Percentiles rank a stretch among this genome's conserved stretches.
Conservation (phyloP, 169 alveolate species). For the Babesia microti region DNA sequence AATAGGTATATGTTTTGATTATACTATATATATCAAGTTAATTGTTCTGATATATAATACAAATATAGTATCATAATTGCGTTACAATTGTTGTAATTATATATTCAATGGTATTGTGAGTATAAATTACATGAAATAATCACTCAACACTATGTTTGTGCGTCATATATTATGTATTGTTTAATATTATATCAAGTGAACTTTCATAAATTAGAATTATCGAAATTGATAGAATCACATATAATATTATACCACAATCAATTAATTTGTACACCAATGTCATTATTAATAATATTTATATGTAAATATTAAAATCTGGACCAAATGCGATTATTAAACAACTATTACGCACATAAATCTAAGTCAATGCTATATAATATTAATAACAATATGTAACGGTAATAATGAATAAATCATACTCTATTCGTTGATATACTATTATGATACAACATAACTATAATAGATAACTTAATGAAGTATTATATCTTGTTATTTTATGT, state of each 20-base stretch:
- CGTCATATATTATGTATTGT: too few relatives aligned
- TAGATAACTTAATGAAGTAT: neutral
- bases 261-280: neutral
- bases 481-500: neutral
- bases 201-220: neutral
- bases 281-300: neutral
- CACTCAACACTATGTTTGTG: too few relatives aligned
- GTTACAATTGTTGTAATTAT: too few relatives aligned
- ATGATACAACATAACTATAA: neutral
- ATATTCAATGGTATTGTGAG: too few relatives aligned
- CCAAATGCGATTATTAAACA: neutral
- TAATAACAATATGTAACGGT: slow-evolving; percentile 2
- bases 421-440: neutral
- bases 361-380: neutral
- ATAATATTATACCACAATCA: too few relatives aligned
- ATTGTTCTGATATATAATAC: too few relatives aligned
- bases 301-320: neutral
- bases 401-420: neutral
- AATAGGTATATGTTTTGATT: too few relatives aligned
- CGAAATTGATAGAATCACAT: neutral
- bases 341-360: neutral
- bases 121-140: too few relatives aligned
- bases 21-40: too few relatives aligned
- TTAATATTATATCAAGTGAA: neutral
- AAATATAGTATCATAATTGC: too few relatives aligned